Percentiles rank a stretch among this genome's conserved stretches.
These are phyloP conservation scores for Oryza meyeriana DNA, from an alignment of 176 grass and related monocot species.

Conservation along the genomic window DNA sequence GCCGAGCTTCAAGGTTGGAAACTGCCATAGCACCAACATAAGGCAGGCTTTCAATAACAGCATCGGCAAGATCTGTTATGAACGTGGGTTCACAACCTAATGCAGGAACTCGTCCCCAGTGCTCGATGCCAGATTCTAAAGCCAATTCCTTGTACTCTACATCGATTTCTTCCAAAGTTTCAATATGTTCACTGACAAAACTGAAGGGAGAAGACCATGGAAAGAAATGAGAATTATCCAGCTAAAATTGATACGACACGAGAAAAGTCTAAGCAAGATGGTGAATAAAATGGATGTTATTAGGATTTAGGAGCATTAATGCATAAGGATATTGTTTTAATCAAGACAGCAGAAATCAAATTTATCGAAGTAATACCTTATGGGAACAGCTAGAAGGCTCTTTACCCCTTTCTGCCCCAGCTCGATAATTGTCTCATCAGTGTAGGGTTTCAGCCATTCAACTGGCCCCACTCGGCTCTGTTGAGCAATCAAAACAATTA, in stretches of 20 bases:
- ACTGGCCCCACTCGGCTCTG: conserved; percentile 98
- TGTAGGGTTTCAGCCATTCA: conserved; percentile 97
- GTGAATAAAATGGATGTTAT: background rate
- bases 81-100: conserved; percentile 84
- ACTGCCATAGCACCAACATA: conserved; percentile 98
- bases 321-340: background rate
- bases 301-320: background rate
- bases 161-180: conserved; percentile 99
- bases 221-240: background rate
- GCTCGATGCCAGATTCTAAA: conserved; percentile 82
- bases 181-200: conserved; percentile 99
- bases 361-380: conserved; percentile 56
- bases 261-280: background rate
- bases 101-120: conserved; percentile 94
- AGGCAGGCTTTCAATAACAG: conserved; percentile 94
- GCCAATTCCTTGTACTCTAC: conserved; percentile 97
- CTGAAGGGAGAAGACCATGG: conserved; percentile 47
- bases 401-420: conserved; percentile 80
- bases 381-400: conserved; percentile 91
- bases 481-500: conserved; percentile 31
- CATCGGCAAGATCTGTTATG: conserved; percentile 87
- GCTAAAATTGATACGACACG: background rate
- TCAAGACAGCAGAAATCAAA: background rate
- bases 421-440: conserved; percentile 97
- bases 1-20: conserved; percentile 96